These are phyloP conservation scores for Corylus heterophylla DNA, from an alignment of 306 rosid genomes.

Conservation along the genomic window DNA sequence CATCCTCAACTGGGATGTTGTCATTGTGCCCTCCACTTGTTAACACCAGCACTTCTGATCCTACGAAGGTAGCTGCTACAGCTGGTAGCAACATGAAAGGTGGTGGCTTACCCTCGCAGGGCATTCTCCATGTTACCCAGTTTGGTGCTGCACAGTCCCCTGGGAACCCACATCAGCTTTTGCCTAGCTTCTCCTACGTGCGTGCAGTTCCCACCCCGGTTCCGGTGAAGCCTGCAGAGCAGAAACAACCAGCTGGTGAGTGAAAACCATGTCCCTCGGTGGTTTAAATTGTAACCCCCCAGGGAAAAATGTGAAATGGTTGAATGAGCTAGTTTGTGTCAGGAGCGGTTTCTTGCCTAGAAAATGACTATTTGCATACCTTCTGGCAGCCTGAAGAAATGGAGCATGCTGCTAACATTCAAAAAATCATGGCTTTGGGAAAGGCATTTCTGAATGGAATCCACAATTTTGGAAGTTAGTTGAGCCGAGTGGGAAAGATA, in stretches of 20 bases:
- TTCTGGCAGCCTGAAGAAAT: constrained; percentile 36
- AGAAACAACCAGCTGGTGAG: constrained; percentile 96
- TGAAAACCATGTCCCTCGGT: constrained; percentile 39
- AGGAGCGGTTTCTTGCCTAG: constrained; percentile 32
- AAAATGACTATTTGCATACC: constrained; percentile 23
- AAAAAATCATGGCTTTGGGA: constrained; percentile 17
- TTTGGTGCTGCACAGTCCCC: constrained; percentile 54
- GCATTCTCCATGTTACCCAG: constrained; percentile 69
- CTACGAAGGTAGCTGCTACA: constrained; percentile 52
- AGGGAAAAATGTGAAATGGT: constrained; percentile 1
- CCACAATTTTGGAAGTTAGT: constrained; percentile 56
- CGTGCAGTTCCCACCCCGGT: constrained; percentile 66
- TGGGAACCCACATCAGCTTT: constrained; percentile 66
- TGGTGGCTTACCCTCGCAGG: constrained; percentile 50
- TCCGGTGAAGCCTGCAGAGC: constrained; percentile 88
- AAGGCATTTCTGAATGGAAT: constrained; percentile 32
- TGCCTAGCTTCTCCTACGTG: constrained; percentile 61
- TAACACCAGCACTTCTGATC: constrained; percentile 44
- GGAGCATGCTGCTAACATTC: constrained; percentile 22
- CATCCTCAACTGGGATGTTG: constrained; percentile 60
- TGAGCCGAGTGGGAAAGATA: constrained; percentile 21
- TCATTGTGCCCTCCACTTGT: constrained; percentile 44
- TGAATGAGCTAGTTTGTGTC: constrained; percentile 33
- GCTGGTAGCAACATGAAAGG: constrained; percentile 57
- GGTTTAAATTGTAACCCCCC: constrained; percentile 25